Base-by-base conservation (phyloP, 2,329 filamentous ascomycete species). In the Penicillium oxalicum region DNA sequence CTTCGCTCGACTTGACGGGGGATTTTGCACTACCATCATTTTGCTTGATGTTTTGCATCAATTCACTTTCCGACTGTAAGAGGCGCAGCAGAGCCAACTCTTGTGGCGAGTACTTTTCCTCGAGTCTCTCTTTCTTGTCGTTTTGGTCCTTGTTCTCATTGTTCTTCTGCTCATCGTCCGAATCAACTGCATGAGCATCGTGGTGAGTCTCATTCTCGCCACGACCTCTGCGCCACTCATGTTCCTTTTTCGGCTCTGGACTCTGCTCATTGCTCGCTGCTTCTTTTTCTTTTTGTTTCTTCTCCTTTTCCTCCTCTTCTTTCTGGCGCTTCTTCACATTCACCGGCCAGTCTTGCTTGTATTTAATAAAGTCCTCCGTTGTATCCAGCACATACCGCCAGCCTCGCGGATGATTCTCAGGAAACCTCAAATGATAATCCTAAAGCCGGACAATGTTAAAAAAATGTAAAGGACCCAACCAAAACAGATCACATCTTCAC, bases 381-480 rank as follows among this genome's bases (percentile, higher is more conserved):
- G 68, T 66, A 33, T 77, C 65, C 0, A 79, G 61, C 9, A 78
- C 73, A 54, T 74, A 77, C 33, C 77, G 64, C 76, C 77, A 79
- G 6, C 74, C 72, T 4, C 68, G 44, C 3, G 74, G 72, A 45
- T 71, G 69, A 29, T 73, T 68, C 13, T 73, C 67, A 0, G 74
- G 74, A 39, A 71, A 62, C 1, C 64, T 52, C 4, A 77, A 55
- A 56, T 75, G 70, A 37, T 75, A 69, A 49, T 77, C 69, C 60
- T 74, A 49, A 5, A 34, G 12, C 25, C 13, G 11, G 8, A 13
- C 36, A 41, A 18, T 18, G 18, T 18, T 18, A 18, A 18, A 18
- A 18, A 18, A 18, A 18, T 18, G 38, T 40, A 4, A n/a, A 5
- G 9, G 11, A n/a, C 9, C 4, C 11, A 28, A 28, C 8, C 11